Conservation (phyloP, 352 stramenopile species). For the Globisporangium orthogonon region DNA sequence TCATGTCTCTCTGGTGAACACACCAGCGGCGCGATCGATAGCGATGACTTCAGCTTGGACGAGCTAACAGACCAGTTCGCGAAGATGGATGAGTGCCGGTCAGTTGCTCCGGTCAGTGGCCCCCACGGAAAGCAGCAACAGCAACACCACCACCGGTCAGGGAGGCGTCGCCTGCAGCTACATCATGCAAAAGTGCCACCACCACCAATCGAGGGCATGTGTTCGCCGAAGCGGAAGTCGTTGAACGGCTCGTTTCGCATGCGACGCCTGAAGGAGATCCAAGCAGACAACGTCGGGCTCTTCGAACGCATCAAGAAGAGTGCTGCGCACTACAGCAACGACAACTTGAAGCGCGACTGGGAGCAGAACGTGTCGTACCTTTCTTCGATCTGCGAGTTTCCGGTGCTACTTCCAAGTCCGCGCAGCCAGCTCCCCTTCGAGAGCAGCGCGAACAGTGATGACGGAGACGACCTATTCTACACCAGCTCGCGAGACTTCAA, state of each 20-base stretch:
- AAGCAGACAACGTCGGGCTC: constrained; percentile 45
- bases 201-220: constrained; percentile 8
- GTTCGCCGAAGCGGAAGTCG: constrained; percentile 18
- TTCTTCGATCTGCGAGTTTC: constrained; percentile 65
- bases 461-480: background rate
- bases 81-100: constrained; percentile 53
- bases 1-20: background rate
- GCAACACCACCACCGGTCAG: constrained; percentile 3
- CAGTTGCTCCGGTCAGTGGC: constrained; percentile 13
- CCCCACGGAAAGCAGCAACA: background rate
- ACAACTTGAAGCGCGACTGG: constrained; percentile 51
- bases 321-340: constrained; percentile 52
- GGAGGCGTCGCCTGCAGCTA: background rate
- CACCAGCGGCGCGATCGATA: background rate
- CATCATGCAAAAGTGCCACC: constrained; percentile 9
- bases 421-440: constrained; percentile 10
- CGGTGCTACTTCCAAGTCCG: constrained; percentile 12
- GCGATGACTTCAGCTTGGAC: background rate
- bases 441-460: background rate
- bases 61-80: constrained; percentile 8
- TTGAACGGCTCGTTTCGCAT: constrained; percentile 43
- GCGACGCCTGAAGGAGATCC: constrained; percentile 55
- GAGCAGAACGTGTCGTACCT: constrained; percentile 67
- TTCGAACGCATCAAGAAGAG: constrained; percentile 61
- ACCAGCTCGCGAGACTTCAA: background rate